These are phyloP conservation scores for Aspergillus asperescens DNA, from an alignment of 495 filamentous ascomycete genomes.

Conservation along the genomic window DNA sequence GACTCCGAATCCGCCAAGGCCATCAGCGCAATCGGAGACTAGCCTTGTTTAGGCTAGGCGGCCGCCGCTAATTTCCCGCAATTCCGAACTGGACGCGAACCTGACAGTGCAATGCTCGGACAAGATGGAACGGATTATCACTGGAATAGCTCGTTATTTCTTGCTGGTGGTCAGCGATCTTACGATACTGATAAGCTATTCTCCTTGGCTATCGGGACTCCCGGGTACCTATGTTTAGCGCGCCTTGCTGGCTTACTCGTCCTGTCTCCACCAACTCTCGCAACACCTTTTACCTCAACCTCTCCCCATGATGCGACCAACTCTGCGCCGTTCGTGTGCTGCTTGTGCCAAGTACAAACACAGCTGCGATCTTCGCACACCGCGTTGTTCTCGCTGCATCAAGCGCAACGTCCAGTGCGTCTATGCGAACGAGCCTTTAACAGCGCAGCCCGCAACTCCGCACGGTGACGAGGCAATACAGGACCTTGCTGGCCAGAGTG, in stretches of 20 bases:
- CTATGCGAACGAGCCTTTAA: conserved; percentile 46
- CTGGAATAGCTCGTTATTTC: too few relatives aligned
- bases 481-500: not conserved
- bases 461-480: conserved; percentile 9
- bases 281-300: not conserved
- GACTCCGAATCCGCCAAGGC: not conserved
- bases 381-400: conserved; percentile 46
- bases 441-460: conserved; percentile 10
- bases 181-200: too few relatives aligned
- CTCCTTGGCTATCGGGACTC: too few relatives aligned
- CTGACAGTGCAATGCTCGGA: too few relatives aligned
- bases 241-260: not conserved
- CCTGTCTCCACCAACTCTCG: not conserved
- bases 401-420: conserved; percentile 39
- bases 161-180: too few relatives aligned
- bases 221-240: not conserved
- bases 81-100: too few relatives aligned
- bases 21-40: not conserved
- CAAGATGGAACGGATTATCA: too few relatives aligned
- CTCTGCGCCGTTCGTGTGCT: conserved; percentile 46
- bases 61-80: too few relatives aligned
- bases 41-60: not conserved
- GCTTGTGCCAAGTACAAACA: conserved; percentile 47
- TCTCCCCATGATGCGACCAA: conserved; percentile 33
- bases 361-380: conserved; percentile 44